These are phyloP conservation scores for Aspergillus coremiiformis DNA, from an alignment of 495 filamentous ascomycete genomes.

Conservation along the genomic window DNA sequence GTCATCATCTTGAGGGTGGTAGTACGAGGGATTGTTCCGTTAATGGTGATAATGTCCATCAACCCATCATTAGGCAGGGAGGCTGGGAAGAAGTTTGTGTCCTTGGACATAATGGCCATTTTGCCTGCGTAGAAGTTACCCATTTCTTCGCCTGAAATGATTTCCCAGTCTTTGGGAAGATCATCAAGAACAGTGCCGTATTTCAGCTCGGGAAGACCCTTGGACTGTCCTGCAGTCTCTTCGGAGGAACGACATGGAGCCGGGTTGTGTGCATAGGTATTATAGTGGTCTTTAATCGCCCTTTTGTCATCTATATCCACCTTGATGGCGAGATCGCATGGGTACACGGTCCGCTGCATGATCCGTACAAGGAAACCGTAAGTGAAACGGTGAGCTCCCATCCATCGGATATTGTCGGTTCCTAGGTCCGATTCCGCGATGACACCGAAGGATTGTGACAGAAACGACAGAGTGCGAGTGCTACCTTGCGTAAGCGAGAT, in stretches of 20 bases:
- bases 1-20: slow-evolving; percentile 59
- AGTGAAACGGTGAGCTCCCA: slow-evolving; percentile 79
- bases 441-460: slow-evolving; percentile 85
- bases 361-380: slow-evolving; percentile 71
- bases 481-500: slow-evolving; percentile 79
- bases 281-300: slow-evolving; percentile 67
- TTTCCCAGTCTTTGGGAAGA: slow-evolving; percentile 66
- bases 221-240: slow-evolving; percentile 21
- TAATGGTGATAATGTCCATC: slow-evolving; percentile 75
- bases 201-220: slow-evolving; percentile 61
- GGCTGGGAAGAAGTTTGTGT: slow-evolving; percentile 81
- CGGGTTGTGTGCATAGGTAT: slow-evolving; percentile 37
- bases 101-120: slow-evolving; percentile 86
- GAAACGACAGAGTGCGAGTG: slow-evolving; percentile 68
- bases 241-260: slow-evolving; percentile 17
- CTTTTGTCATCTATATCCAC: slow-evolving; percentile 71
- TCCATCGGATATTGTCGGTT: slow-evolving; percentile 87
- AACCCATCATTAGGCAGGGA: slow-evolving; percentile 77
- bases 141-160: slow-evolving; percentile 62
- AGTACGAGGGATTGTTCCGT: slow-evolving; percentile 61
- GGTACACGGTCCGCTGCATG: slow-evolving; percentile 66
- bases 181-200: slow-evolving; percentile 74
- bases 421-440: slow-evolving; percentile 83
- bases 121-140: slow-evolving; percentile 95
- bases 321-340: slow-evolving; percentile 81